These are phyloP conservation scores for Metschnikowia drakensbergensis DNA, from an alignment of 805 yeast genomes.

Conservation along the genomic window DNA sequence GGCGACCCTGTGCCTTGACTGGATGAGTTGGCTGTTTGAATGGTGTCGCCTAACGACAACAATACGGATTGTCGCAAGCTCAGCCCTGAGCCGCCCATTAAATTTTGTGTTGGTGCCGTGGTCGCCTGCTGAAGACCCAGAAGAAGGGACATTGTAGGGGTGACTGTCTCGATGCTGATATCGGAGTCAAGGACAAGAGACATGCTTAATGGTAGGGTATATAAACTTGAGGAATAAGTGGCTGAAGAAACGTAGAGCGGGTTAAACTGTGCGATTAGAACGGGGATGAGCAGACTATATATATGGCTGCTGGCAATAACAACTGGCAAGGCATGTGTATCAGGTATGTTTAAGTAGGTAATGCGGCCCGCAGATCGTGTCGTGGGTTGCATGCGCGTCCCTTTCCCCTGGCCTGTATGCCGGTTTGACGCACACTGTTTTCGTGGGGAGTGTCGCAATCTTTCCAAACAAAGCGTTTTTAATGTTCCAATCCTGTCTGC, in stretches of 20 bases:
- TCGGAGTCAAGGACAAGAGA: slow-evolving; percentile 17
- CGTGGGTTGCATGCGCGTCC: slow-evolving; percentile 1
- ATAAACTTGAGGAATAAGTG: no score
- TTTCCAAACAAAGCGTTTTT: no score
- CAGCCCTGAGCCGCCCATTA: background rate
- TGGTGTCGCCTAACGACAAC: slow-evolving; percentile 3
- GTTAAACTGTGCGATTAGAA: no score
- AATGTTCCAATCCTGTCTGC: no score
- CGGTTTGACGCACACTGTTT: background rate
- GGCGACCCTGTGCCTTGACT: background rate
- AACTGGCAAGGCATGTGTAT: background rate
- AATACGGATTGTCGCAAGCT: background rate
- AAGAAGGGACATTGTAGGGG: slow-evolving; percentile 10
- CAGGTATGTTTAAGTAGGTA: slow-evolving; percentile 1
- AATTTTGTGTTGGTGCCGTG: slow-evolving; percentile 2
- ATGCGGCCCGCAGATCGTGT: background rate
- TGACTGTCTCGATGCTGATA: slow-evolving; percentile 4
- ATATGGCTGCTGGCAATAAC: background rate
- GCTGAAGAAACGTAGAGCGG: no score
- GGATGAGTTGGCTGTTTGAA: slow-evolving; percentile 5
- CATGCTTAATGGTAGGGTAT: slow-evolving; percentile 3
- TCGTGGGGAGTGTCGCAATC: no score
- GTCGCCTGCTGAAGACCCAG: slow-evolving; percentile 17
- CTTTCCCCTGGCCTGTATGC: slow-evolving; percentile 2
- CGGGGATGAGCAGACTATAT: background rate